Conservation (phyloP, 164 flowering plant species). For the Amborella trichopoda region DNA sequence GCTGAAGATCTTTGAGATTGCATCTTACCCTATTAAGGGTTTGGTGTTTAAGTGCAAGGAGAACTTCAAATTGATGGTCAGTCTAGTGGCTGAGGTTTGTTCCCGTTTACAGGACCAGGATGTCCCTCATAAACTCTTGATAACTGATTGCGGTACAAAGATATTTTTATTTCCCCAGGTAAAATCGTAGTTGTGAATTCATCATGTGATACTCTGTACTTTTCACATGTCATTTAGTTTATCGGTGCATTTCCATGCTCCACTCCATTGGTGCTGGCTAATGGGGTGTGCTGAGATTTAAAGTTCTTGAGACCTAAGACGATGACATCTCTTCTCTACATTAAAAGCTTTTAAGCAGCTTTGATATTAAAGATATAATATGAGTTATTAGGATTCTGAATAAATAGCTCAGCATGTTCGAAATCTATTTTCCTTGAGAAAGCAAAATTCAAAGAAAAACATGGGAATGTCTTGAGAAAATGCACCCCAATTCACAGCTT, state of each 20-base stretch:
- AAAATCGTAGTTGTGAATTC: neutral
- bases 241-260: neutral
- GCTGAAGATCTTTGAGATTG: slow-evolving; percentile 7
- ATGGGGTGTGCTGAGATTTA: neutral
- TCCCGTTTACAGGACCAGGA: slow-evolving; percentile 9
- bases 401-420: too few relatives aligned
- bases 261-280: neutral
- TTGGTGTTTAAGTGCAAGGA: slow-evolving; percentile 7
- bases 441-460: too few relatives aligned
- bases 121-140: slow-evolving; percentile 12
- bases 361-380: neutral
- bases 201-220: neutral
- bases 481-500: too few relatives aligned
- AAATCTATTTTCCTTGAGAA: too few relatives aligned
- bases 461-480: too few relatives aligned
- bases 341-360: neutral
- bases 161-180: slow-evolving; percentile 26
- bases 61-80: slow-evolving; percentile 9
- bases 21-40: slow-evolving; percentile 18
- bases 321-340: neutral
- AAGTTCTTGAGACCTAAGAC: neutral
- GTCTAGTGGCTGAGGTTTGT: slow-evolving; percentile 13
- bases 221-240: neutral
- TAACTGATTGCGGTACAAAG: slow-evolving; percentile 18
- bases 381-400: too few relatives aligned